phyloP scores from a whole-genome alignment of 345 rosid genomes.

The Microthlaspi erraticum region DNA sequence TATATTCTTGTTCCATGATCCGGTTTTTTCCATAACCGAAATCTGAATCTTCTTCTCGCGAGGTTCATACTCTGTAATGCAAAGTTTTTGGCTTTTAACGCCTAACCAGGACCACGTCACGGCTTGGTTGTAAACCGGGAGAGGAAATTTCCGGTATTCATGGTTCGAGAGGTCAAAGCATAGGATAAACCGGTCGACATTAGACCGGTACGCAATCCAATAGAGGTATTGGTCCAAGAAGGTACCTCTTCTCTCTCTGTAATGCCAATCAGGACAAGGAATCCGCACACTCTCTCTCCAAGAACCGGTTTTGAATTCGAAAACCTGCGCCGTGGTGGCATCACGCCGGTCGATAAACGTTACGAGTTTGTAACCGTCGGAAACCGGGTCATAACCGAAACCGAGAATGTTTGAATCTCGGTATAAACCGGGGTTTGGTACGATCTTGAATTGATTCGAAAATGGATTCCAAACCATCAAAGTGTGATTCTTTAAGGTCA shows the following conservation, averaged over 20 bases:
- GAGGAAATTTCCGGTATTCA: constrained; percentile 22
- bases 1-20: constrained; percentile 34
- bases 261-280: constrained; percentile 40
- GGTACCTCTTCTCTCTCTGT: constrained; percentile 36
- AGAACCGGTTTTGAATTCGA: constrained; percentile 28
- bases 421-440: constrained; percentile 37
- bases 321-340: constrained; percentile 24
- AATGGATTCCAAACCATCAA: constrained; percentile 41
- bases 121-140: constrained; percentile 29
- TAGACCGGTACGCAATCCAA: constrained; percentile 44
- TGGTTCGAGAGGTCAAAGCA: constrained; percentile 35
- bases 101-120: constrained; percentile 33
- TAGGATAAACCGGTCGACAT: constrained; percentile 33
- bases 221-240: constrained; percentile 29
- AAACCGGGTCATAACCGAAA: constrained; percentile 38
- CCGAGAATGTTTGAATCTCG: constrained; percentile 33
- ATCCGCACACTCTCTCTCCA: constrained; percentile 28
- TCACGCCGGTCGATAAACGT: constrained; percentile 33
- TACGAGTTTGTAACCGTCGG: constrained; percentile 37
- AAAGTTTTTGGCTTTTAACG: constrained; percentile 27
- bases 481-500: constrained; percentile 35
- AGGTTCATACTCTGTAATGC: constrained; percentile 23
- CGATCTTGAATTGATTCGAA: constrained; percentile 33
- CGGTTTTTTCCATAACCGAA: constrained; percentile 39
- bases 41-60: constrained; percentile 15